Conservation (phyloP, 1,284 basidiomycete species). For the Rhodotorula sp. region DNA sequence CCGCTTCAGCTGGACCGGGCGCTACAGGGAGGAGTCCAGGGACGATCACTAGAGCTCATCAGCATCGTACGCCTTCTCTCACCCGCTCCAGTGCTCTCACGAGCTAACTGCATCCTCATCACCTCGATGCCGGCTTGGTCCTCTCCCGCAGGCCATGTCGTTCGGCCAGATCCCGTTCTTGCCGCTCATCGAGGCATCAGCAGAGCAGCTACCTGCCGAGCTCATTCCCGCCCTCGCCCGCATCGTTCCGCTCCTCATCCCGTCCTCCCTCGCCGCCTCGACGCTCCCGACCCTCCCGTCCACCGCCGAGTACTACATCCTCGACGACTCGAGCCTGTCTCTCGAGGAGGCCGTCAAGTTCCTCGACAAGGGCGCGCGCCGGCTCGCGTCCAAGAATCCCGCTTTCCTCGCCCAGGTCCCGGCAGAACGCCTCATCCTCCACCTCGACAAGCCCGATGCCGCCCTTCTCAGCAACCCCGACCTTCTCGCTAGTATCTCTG, state of each 20-base stretch:
- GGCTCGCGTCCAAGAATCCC: constrained; percentile 57
- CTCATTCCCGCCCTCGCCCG: constrained; percentile 67
- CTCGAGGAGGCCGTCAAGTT: constrained; percentile 64
- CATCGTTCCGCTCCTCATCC: constrained; percentile 72
- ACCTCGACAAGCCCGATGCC: constrained; percentile 69
- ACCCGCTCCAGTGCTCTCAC: not conserved
- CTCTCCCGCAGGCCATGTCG: constrained; percentile 29
- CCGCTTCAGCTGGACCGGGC: too few relatives aligned
- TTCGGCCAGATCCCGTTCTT: constrained; percentile 41
- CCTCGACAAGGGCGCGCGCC: constrained; percentile 75
- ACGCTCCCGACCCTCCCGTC: constrained; percentile 41
- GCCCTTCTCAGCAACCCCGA: constrained; percentile 63
- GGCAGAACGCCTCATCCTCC: constrained; percentile 68
- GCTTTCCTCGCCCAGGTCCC: constrained; percentile 57
- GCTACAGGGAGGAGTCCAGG: too few relatives aligned
- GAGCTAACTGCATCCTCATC: not conserved
- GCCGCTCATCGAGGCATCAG: constrained; percentile 27
- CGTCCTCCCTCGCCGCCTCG: constrained; percentile 43
- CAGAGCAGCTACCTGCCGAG: constrained; percentile 26
- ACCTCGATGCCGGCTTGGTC: not conserved
- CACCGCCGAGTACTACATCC: constrained; percentile 58
- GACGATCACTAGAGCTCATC: not conserved
- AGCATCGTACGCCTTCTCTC: not conserved
- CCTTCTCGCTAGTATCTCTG: constrained; percentile 64
- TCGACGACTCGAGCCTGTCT: constrained; percentile 59